These are phyloP conservation scores for Primulina tabacum DNA, from an alignment of 257 asterid species.

Conservation along the genomic window DNA sequence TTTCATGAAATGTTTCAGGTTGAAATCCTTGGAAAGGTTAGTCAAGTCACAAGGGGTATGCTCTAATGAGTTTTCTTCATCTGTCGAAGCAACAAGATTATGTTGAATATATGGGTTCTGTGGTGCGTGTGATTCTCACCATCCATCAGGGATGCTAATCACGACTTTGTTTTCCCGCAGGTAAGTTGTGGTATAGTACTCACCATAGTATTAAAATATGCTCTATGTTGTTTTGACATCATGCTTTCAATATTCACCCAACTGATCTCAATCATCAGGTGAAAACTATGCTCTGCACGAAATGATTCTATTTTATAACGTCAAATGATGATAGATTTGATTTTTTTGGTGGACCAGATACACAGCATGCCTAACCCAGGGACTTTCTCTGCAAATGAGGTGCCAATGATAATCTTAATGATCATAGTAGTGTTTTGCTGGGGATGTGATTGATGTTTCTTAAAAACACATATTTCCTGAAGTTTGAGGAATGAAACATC, in stretches of 20 bases:
- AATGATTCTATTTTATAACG: constrained; percentile 2
- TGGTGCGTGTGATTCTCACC: constrained; percentile 82
- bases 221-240: constrained; percentile 52
- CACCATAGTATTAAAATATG: constrained; percentile 11
- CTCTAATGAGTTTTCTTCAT: constrained; percentile 18
- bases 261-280: constrained; percentile 68
- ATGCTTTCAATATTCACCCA: constrained; percentile 64
- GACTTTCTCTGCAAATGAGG: constrained; percentile 76
- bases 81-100: constrained; percentile 83
- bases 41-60: constrained; percentile 16
- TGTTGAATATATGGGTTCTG: constrained; percentile 85
- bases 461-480: background rate
- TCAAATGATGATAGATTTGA: constrained; percentile 1
- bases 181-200: constrained; percentile 33
- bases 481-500: background rate
- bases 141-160: constrained; percentile 90
- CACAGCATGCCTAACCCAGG: constrained; percentile 85
- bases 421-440: background rate
- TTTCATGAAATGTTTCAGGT: constrained; percentile 67
- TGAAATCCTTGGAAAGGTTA: constrained; percentile 89
- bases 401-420: constrained; percentile 27
- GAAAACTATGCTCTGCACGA: constrained; percentile 22
- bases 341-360: constrained; percentile 44
- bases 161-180: constrained; percentile 93
- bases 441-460: constrained; percentile 6